Evolutionary conservation across 805 yeast species (phyloP).

Genomic region (Jamesozyma jinghongensis): DNA sequence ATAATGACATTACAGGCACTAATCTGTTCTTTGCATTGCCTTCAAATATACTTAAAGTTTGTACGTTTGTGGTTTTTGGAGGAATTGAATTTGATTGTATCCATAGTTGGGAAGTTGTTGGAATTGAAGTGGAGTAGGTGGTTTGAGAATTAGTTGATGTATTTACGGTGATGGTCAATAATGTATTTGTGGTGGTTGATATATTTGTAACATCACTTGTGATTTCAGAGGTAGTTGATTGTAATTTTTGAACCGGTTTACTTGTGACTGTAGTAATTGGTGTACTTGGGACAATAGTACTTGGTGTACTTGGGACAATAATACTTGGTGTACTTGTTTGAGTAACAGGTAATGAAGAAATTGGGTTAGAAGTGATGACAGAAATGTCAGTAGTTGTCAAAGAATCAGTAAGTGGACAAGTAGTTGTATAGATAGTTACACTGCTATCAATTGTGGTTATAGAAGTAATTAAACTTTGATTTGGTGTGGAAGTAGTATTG

Average conservation of each 20-base stretch:
- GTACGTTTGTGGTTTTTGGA: neutral
- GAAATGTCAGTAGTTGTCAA: neutral
- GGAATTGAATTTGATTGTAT: neutral
- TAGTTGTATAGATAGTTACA: neutral
- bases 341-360: neutral
- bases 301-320: neutral
- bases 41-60: constrained; percentile 2
- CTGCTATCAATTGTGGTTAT: neutral
- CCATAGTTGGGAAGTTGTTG: neutral
- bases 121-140: neutral
- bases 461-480: neutral
- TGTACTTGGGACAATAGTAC: neutral
- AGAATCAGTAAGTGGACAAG: neutral
- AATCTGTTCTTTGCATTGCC: constrained; percentile 1
- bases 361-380: neutral
- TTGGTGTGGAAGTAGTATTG: neutral
- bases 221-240: constrained; percentile 1
- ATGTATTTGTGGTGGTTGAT: neutral
- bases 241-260: neutral
- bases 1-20: too few species aligned
- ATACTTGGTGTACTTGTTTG: neutral
- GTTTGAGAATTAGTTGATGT: neutral
- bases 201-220: neutral
- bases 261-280: constrained; percentile 1
- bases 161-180: neutral